phyloP scores from a whole-genome alignment of 139 green algal species.

The Micromonas commoda region DNA sequence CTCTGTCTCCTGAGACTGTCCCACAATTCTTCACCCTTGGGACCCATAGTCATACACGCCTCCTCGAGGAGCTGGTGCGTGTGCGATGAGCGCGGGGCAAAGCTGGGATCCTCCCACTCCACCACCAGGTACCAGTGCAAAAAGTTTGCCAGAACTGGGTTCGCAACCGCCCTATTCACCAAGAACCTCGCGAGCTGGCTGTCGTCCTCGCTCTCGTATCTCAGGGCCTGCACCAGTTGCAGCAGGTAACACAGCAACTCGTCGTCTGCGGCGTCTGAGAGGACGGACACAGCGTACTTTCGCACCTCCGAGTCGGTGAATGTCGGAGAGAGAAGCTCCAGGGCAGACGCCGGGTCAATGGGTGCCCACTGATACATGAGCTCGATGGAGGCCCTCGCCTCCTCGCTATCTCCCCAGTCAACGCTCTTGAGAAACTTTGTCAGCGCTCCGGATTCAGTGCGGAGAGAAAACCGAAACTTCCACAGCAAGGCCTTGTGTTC shows the following conservation, averaged over 20 bases:
- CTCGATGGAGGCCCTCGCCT: constrained; percentile 56
- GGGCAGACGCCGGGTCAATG: constrained; percentile 76
- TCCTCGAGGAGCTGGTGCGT: constrained; percentile 46
- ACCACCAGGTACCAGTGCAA: constrained; percentile 87
- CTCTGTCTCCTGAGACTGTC: background rate
- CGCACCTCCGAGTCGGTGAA: constrained; percentile 54
- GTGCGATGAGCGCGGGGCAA: constrained; percentile 49
- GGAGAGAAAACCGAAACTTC: constrained; percentile 75
- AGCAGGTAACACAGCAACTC: constrained; percentile 86
- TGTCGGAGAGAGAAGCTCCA: constrained; percentile 83
- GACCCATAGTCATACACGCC: constrained; percentile 34
- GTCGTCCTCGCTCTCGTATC: constrained; percentile 69
- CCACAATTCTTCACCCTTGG: background rate
- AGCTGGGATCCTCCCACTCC: constrained; percentile 69
- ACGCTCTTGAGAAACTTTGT: constrained; percentile 78
- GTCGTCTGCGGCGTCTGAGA: constrained; percentile 67
- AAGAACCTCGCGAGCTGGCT: constrained; percentile 24
- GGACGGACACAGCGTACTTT: constrained; percentile 58
- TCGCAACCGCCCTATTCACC: constrained; percentile 27
- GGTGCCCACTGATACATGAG: constrained; percentile 80
- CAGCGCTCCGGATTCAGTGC: constrained; percentile 62
- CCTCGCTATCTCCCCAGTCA: constrained; percentile 79
- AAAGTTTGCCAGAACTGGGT: constrained; percentile 60
- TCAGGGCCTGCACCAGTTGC: constrained; percentile 88
- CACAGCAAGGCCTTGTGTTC: constrained; percentile 72